phyloP scores from a whole-genome alignment of 106 monocot genomes.

The Dioscorea zingiberensis region DNA sequence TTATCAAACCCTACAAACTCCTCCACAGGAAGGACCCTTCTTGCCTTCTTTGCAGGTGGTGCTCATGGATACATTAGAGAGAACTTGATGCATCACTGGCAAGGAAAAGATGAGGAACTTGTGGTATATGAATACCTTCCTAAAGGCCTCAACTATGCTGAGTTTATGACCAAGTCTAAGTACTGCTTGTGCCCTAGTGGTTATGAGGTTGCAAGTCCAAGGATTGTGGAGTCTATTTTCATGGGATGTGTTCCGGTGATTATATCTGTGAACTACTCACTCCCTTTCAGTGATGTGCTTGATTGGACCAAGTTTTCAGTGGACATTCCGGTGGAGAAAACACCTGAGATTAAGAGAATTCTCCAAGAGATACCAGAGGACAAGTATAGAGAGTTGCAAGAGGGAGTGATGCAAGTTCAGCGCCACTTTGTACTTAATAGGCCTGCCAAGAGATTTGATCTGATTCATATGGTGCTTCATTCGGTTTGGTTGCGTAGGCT shows the following conservation, averaged over 20 bases:
- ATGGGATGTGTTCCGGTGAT: conserved; percentile 72
- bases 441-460: conserved; percentile 43
- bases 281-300: conserved; percentile 68
- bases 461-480: conserved; percentile 46
- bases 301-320: conserved; percentile 62
- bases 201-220: conserved; percentile 73
- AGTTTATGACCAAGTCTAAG: conserved; percentile 35
- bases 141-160: conserved; percentile 19
- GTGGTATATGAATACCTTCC: conserved; percentile 64
- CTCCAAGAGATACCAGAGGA: conserved; percentile 15
- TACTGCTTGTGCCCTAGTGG: conserved; percentile 84
- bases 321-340: conserved; percentile 21
- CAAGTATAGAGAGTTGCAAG: conserved; percentile 16
- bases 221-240: conserved; percentile 60
- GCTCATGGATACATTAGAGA: conserved; percentile 56
- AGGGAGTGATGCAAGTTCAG: conserved; percentile 28
- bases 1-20: neutral
- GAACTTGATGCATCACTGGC: conserved; percentile 49
- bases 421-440: conserved; percentile 42
- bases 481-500: conserved; percentile 56
- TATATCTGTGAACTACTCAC: conserved; percentile 48
- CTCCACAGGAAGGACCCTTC: conserved; percentile 17
- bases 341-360: conserved; percentile 43
- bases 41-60: conserved; percentile 84
- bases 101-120: conserved; percentile 41